These are phyloP conservation scores for Aspergillus flavus DNA, from an alignment of 2,329 filamentous ascomycete species.

Conservation along the genomic window DNA sequence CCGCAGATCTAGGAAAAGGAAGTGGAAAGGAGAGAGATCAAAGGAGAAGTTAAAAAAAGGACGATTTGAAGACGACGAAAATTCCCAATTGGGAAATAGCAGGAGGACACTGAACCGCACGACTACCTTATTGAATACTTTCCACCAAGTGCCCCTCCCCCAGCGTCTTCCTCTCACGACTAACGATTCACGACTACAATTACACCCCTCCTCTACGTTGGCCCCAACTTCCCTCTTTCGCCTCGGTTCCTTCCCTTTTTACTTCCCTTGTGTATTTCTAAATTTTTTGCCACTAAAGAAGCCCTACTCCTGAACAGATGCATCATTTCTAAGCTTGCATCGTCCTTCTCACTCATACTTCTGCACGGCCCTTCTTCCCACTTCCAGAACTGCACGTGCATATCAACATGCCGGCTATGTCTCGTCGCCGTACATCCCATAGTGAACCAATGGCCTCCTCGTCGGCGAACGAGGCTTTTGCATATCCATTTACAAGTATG, in stretches of 20 bases:
- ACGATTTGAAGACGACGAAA: constrained; percentile 11
- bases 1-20: background rate
- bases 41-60: constrained; percentile 4
- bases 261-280: constrained; percentile 4
- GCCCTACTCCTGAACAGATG: constrained; percentile 15
- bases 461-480: constrained; percentile 37
- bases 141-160: constrained; percentile 9
- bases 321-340: constrained; percentile 15
- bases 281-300: constrained; percentile 1
- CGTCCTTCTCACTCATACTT: constrained; percentile 3
- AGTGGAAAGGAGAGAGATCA: background rate
- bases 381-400: constrained; percentile 13
- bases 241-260: background rate
- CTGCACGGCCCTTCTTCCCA: constrained; percentile 6
- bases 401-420: constrained; percentile 33
- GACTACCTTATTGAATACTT: constrained; percentile 2
- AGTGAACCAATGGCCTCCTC: constrained; percentile 33
- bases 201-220: constrained; percentile 6
- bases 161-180: constrained; percentile 5
- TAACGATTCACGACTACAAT: constrained; percentile 7
- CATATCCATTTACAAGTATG: constrained; percentile 37
- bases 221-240: background rate
- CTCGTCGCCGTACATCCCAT: constrained; percentile 41
- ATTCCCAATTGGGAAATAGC: constrained; percentile 20
- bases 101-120: constrained; percentile 12